A percentile compares a stretch with the other conserved stretches of the same genome.
Evolutionary conservation across 2,329 filamentous ascomycete species (phyloP).

Genomic region (Aspergillus uvarum): DNA sequence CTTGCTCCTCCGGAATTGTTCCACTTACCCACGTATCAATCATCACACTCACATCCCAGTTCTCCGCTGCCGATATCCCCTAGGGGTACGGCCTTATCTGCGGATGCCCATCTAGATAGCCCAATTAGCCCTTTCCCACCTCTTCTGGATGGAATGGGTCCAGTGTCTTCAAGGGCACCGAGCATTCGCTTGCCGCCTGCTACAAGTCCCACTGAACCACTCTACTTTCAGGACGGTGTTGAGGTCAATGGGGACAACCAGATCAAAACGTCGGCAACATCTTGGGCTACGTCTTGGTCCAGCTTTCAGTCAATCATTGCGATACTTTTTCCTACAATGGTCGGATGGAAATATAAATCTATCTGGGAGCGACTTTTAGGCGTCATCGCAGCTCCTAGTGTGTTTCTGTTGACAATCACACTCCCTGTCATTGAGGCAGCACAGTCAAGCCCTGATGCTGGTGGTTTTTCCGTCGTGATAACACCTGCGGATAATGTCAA

Average conservation of each 20-base stretch:
- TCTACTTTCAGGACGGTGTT: constrained; percentile 33
- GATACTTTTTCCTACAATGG: constrained; percentile 84
- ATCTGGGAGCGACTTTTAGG: constrained; percentile 82
- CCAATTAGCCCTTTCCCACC: constrained; percentile 66
- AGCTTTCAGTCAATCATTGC: constrained; percentile 68
- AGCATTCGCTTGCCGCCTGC: constrained; percentile 57
- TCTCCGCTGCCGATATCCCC: constrained; percentile 34
- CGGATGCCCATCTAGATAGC: constrained; percentile 25
- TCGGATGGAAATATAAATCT: constrained; percentile 77
- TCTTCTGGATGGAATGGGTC: constrained; percentile 60
- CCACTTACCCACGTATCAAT: constrained; percentile 38
- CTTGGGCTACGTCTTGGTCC: constrained; percentile 78
- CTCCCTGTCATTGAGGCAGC: constrained; percentile 82
- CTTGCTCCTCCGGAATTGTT: constrained; percentile 46
- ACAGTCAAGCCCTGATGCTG: constrained; percentile 24
- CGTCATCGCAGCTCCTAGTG: constrained; percentile 79
- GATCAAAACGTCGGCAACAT: constrained; percentile 52
- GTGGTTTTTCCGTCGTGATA: neutral
- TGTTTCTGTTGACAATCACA: constrained; percentile 86
- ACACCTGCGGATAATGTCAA: constrained; percentile 36
- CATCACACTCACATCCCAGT: constrained; percentile 20
- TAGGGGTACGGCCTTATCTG: constrained; percentile 21
- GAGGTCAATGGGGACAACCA: constrained; percentile 43
- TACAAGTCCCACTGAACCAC: constrained; percentile 40
- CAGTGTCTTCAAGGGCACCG: constrained; percentile 49